Conservation (phyloP, 345 rosid species). For the Gossypium rotundifolium region DNA sequence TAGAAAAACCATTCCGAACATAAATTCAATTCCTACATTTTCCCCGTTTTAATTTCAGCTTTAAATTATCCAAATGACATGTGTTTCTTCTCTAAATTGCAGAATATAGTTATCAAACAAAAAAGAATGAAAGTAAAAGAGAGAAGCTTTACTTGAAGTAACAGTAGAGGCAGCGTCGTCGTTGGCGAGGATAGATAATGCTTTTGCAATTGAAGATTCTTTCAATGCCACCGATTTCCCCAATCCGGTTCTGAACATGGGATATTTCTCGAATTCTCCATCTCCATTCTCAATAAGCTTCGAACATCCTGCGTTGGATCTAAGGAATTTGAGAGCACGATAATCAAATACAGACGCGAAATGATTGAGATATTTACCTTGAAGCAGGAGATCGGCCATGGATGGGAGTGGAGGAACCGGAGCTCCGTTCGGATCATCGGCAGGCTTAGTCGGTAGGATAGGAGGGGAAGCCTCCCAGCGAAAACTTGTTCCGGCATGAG, state of each 20-base stretch:
- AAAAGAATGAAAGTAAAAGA: not conserved
- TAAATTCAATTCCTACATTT: not conserved
- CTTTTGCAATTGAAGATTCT: constrained; percentile 60
- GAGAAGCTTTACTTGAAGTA: constrained; percentile 28
- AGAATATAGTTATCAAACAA: not conserved
- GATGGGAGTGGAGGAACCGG: constrained; percentile 1
- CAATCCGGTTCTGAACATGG: constrained; percentile 57
- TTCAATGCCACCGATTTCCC: constrained; percentile 56
- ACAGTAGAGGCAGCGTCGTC: constrained; percentile 12
- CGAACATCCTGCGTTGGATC: constrained; percentile 27
- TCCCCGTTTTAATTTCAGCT: not conserved
- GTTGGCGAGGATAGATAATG: constrained; percentile 45
- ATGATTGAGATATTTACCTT: constrained; percentile 32
- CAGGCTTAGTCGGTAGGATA: constrained; percentile 9
- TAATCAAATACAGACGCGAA: not conserved
- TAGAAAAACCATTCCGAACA: not conserved
- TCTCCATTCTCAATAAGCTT: constrained; percentile 34
- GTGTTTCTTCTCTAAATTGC: not conserved
- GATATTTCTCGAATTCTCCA: constrained; percentile 24
- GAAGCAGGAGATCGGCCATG: constrained; percentile 12
- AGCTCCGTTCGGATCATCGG: not conserved
- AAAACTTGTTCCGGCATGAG: constrained; percentile 41
- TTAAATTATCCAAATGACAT: not conserved
- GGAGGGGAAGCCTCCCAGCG: constrained; percentile 59
- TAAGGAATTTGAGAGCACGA: not conserved